Evolutionary conservation across 1,139 yeast genomes (phyloP).

Genomic region (Dujonia santamariae): DNA sequence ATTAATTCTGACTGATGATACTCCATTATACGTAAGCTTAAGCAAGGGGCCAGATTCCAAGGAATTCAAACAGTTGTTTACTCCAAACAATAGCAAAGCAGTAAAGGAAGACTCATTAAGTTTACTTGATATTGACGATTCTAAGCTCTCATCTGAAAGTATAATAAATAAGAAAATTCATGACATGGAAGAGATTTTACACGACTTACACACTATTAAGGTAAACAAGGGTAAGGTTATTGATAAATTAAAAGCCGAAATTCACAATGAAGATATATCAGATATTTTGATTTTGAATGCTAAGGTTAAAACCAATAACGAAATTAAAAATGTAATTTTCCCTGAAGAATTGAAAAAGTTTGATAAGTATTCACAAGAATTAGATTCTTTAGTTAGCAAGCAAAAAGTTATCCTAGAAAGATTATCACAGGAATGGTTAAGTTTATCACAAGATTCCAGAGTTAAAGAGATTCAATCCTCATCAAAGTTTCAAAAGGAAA

Average conservation of each 20-base stretch:
- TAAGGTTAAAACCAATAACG: conserved; percentile 52
- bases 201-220: conserved; percentile 44
- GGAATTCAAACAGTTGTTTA: conserved; percentile 31
- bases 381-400: conserved; percentile 64
- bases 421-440: conserved; percentile 57
- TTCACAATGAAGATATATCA: conserved; percentile 85
- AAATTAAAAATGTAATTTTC: conserved; percentile 58
- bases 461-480: conserved; percentile 36
- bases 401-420: conserved; percentile 58
- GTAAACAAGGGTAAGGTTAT: conserved; percentile 62
- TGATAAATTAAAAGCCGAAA: conserved; percentile 62
- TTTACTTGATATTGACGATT: conserved; percentile 63
- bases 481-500: conserved; percentile 27
- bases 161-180: conserved; percentile 34
- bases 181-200: conserved; percentile 44
- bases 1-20: conserved; percentile 25
- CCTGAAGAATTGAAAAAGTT: conserved; percentile 77
- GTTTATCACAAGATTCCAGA: conserved; percentile 45
- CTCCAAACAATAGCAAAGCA: conserved; percentile 15
- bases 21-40: conserved; percentile 25
- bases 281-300: conserved; percentile 70
- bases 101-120: conserved; percentile 32
- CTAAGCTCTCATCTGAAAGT: conserved; percentile 17
- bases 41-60: conserved; percentile 31
- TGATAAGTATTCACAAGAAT: conserved; percentile 61